Evolutionary conservation across 495 filamentous ascomycete species (phyloP).

Genomic region (Penicillium argentinense): DNA sequence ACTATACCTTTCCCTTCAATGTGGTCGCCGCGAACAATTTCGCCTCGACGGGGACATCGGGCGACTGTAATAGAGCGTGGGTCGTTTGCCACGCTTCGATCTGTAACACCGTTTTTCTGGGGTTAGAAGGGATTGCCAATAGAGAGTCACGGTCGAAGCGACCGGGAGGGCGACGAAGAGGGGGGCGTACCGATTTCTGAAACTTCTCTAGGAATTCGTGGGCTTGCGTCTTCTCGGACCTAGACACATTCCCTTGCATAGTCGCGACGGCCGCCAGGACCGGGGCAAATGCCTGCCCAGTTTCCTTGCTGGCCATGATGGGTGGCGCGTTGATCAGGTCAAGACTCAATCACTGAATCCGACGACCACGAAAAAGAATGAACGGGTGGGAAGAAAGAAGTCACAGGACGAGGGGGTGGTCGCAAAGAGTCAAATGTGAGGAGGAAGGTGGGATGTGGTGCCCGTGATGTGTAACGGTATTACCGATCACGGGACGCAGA

Average conservation of each 20-base stretch:
- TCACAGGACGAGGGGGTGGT: slow-evolving; percentile 2
- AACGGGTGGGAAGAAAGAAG: slow-evolving; percentile 10
- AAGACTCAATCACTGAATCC: neutral
- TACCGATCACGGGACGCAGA: slow-evolving; percentile 31
- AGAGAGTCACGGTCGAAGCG: too few relatives aligned
- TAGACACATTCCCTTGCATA: slow-evolving; percentile 82
- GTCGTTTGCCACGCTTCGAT: slow-evolving; percentile 87
- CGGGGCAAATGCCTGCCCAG: slow-evolving; percentile 71
- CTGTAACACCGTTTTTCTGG: slow-evolving; percentile 45
- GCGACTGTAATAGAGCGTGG: slow-evolving; percentile 77
- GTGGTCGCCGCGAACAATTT: slow-evolving; percentile 97
- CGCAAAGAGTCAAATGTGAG: slow-evolving; percentile 7
- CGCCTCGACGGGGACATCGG: slow-evolving; percentile 70
- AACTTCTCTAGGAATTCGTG: slow-evolving; percentile 90
- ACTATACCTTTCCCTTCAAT: slow-evolving; percentile 98
- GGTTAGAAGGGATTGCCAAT: neutral
- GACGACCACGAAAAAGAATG: slow-evolving; percentile 11
- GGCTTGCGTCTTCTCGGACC: slow-evolving; percentile 81
- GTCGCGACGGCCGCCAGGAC: slow-evolving; percentile 86
- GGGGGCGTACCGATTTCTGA: slow-evolving; percentile 90
- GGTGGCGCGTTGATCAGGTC: slow-evolving; percentile 13
- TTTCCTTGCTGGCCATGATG: slow-evolving; percentile 69
- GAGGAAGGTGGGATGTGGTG: slow-evolving; percentile 41
- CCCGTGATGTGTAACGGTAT: slow-evolving; percentile 32
- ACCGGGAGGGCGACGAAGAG: too few relatives aligned